A percentile compares a stretch with the other conserved stretches of the same genome.
Evolutionary conservation across 116 monocot genomes (phyloP).

Genomic region (Iris pallida): DNA sequence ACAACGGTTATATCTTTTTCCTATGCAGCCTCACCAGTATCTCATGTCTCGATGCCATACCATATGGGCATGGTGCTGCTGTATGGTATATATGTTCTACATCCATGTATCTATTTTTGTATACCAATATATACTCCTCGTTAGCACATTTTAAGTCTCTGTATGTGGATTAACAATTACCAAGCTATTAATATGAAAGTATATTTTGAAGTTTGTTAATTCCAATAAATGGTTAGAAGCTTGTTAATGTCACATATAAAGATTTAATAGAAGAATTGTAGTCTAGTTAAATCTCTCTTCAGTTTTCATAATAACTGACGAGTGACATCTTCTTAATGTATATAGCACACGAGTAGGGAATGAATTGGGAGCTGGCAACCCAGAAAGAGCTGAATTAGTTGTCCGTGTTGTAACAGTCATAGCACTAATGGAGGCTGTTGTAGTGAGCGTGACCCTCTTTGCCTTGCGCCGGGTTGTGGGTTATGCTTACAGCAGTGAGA

Average conservation of each 20-base stretch:
- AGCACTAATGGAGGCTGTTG: conserved; percentile 17
- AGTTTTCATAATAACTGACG: not conserved
- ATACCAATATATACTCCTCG: no score
- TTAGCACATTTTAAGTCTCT: no score
- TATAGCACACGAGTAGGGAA: conserved; percentile 53
- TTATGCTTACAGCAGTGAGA: conserved; percentile 42
- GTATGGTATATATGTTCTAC: conserved; percentile 24
- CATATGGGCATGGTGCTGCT: conserved; percentile 43
- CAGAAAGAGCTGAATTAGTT: conserved; percentile 25
- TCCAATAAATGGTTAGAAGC: no score
- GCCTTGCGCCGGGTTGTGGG: conserved; percentile 24
- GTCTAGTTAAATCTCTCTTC: no score
- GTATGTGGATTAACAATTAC: no score
- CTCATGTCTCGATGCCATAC: conserved; percentile 28
- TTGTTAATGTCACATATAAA: no score
- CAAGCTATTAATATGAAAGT: no score
- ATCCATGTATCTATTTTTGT: no score
- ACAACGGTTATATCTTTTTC: not conserved
- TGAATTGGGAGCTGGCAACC: conserved; percentile 55
- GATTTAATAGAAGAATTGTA: no score
- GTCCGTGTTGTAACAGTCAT: conserved; percentile 33
- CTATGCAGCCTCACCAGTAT: conserved; percentile 28
- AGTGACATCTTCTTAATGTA: not conserved
- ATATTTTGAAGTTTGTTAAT: no score
- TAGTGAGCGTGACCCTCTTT: conserved; percentile 24